Conservation (phyloP, 257 asterid species). For the Marsdenia floribunda region DNA sequence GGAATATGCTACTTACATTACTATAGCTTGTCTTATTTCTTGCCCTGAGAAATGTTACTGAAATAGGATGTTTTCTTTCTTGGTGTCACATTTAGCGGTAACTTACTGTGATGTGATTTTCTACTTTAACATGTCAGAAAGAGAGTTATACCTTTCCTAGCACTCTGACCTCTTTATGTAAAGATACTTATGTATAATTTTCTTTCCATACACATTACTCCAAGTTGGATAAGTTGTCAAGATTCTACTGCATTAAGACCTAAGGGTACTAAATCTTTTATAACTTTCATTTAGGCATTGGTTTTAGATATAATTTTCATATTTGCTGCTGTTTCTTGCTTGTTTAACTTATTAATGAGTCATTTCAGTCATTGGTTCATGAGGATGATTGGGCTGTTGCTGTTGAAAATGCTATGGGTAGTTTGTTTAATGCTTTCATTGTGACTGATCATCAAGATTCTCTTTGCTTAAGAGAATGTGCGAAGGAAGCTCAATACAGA, state of each 20-base stretch:
- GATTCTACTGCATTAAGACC: neutral
- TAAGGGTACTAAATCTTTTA: neutral
- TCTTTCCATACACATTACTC: neutral
- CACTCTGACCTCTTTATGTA: neutral
- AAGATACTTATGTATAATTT: neutral
- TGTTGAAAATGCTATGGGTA: slow-evolving; percentile 77
- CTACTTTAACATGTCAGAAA: neutral
- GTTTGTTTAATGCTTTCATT: slow-evolving; percentile 72
- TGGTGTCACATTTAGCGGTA: neutral
- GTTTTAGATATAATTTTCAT: neutral
- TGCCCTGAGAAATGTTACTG: neutral
- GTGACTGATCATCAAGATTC: slow-evolving; percentile 84
- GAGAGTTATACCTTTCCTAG: neutral
- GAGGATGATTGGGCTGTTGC: slow-evolving; percentile 80
- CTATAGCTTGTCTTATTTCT: neutral
- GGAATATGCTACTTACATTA: neutral
- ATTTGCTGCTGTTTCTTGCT: slow-evolving; percentile 6
- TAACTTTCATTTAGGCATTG: neutral
- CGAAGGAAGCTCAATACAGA: slow-evolving; percentile 66
- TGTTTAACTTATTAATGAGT: slow-evolving; percentile 7
- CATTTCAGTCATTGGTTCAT: slow-evolving; percentile 62
- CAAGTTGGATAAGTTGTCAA: neutral
- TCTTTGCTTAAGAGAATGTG: slow-evolving; percentile 63
- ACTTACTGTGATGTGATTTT: neutral
- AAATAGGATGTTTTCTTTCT: neutral